Evolutionary conservation across 2,329 filamentous ascomycete genomes (phyloP).

Genomic region (Aspergillus aculeatinus): DNA sequence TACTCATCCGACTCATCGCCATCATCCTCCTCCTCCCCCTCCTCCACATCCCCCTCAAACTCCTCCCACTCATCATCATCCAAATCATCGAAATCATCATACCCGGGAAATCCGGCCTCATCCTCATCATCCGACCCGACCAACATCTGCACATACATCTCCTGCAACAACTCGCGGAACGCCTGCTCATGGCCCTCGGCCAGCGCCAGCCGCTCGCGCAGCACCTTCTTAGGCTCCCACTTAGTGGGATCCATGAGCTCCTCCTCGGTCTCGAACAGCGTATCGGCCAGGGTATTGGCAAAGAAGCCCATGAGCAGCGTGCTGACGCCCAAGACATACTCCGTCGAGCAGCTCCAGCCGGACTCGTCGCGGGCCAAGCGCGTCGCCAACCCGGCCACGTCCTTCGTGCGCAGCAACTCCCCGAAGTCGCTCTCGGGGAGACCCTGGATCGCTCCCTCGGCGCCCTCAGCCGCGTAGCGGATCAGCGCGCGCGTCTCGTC

Average conservation of each 20-base stretch:
- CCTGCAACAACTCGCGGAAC: slow-evolving; percentile 7
- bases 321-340: slow-evolving; percentile 16
- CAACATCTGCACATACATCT: slow-evolving; percentile 14
- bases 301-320: slow-evolving; percentile 14
- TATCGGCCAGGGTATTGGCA: slow-evolving; percentile 7
- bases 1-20: not conserved
- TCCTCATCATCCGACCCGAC: slow-evolving; percentile 1
- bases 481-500: slow-evolving; percentile 16
- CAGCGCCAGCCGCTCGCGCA: slow-evolving; percentile 8
- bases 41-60: not conserved
- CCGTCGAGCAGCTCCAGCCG: slow-evolving; percentile 11
- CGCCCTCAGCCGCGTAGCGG: not conserved
- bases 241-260: slow-evolving; percentile 2
- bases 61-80: not conserved
- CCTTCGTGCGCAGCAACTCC: slow-evolving; percentile 7
- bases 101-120: not conserved
- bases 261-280: slow-evolving; percentile 13
- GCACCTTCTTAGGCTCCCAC: slow-evolving; percentile 11
- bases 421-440: slow-evolving; percentile 11
- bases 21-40: not conserved
- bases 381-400: slow-evolving; percentile 7
- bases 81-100: slow-evolving; percentile 6
- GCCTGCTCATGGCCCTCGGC: slow-evolving; percentile 13
- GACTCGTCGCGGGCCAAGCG: slow-evolving; percentile 13
- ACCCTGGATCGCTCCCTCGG: not conserved